phyloP scores from a whole-genome alignment of 2,329 filamentous ascomycete species.

The Bretziella fagacearum region DNA sequence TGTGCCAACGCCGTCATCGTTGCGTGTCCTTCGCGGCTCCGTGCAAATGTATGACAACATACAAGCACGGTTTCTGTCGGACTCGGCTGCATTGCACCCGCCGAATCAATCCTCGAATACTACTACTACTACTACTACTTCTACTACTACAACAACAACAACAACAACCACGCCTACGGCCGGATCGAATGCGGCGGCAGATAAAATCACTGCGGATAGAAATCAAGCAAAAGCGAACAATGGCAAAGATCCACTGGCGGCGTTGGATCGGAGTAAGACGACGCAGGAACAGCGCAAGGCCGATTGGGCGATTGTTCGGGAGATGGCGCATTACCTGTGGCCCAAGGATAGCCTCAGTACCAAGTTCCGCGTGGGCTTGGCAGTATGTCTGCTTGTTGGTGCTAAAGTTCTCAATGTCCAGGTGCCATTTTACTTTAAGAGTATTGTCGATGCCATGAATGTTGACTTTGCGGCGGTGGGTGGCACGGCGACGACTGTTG shows the following conservation, averaged over 20 bases:
- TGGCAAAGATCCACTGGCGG: conserved; percentile 38
- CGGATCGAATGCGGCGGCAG: background rate
- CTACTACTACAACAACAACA: too few species aligned
- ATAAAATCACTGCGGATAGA: background rate
- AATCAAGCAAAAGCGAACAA: conserved; percentile 11
- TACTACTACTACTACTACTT: background rate
- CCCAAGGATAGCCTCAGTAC: conserved; percentile 62
- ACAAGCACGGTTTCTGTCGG: conserved; percentile 7
- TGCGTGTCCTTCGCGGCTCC: conserved; percentile 9
- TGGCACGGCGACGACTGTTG: conserved; percentile 77
- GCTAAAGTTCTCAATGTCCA: conserved; percentile 95
- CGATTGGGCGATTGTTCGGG: conserved; percentile 96
- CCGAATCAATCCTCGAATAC: background rate
- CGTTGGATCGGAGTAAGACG: conserved; percentile 41
- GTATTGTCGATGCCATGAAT: conserved; percentile 94
- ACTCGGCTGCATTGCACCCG: background rate
- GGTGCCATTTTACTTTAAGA: conserved; percentile 98
- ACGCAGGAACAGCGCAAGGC: conserved; percentile 84
- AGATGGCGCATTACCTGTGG: conserved; percentile 95
- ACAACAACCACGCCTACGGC: background rate
- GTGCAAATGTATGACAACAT: conserved; percentile 11
- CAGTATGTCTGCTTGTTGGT: conserved; percentile 68
- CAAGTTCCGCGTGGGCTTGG: conserved; percentile 67
- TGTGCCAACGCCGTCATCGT: conserved; percentile 1
- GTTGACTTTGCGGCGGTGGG: conserved; percentile 73